Evolutionary conservation across 768 basidiomycete genomes (phyloP).

Genomic region (Gyrodon lividus): DNA sequence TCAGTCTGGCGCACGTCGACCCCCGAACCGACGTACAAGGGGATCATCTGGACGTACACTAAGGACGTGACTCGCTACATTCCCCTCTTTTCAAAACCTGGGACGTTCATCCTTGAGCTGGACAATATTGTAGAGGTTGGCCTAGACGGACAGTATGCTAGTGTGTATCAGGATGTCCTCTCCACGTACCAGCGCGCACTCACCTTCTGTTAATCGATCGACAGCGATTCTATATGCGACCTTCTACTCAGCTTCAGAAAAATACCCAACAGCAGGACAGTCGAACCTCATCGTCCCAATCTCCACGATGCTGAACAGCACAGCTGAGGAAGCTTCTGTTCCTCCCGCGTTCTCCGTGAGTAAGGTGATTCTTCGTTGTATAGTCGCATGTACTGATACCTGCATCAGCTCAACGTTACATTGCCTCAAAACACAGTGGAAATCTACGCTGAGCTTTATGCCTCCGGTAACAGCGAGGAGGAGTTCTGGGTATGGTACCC

Average conservation of each 20-base stretch:
- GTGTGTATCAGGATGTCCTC: conserved; percentile 34
- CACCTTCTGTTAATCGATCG: neutral
- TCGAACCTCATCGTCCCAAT: conserved; percentile 70
- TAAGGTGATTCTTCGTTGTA: neutral
- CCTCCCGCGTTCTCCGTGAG: conserved; percentile 71
- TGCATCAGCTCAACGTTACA: conserved; percentile 57
- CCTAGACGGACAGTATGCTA: conserved; percentile 67
- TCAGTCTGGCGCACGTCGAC: conserved; percentile 81
- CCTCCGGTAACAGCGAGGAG: conserved; percentile 63
- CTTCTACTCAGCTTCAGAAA: conserved; percentile 59
- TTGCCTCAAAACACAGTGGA: conserved; percentile 68
- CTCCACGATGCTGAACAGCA: conserved; percentile 59
- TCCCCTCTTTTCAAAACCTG: conserved; percentile 66
- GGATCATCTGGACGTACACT: conserved; percentile 76
- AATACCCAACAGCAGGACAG: conserved; percentile 56
- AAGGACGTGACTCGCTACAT: conserved; percentile 76
- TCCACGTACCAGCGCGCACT: neutral
- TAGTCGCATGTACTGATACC: neutral
- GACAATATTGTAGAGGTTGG: conserved; percentile 63
- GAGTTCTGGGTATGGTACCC: conserved; percentile 69
- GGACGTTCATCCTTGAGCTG: conserved; percentile 70
- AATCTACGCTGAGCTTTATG: conserved; percentile 68
- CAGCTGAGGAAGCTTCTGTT: conserved; percentile 72
- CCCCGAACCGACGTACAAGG: conserved; percentile 66
- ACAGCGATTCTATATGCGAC: conserved; percentile 69